Evolutionary conservation across 2,329 filamentous ascomycete species (phyloP), one percentile per base, ranked within the genome.

Genomic region (Parasarocladium wereldwijsianum): DNA sequence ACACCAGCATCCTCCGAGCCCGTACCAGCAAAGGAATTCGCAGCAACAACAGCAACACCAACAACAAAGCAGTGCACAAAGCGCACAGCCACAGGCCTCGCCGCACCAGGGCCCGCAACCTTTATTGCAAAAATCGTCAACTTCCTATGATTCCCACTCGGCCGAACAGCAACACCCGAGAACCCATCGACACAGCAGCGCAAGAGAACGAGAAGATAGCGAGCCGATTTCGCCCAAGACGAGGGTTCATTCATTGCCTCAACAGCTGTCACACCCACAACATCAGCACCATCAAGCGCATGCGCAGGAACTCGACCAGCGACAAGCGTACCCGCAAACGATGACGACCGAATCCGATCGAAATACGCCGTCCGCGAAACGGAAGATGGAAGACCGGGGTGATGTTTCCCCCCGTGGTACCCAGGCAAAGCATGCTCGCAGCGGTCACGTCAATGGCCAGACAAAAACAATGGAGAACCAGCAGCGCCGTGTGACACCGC

Each of bases 191-290:
- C 31, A 12, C 31, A 26, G 12, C 13, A 31, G 66, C 24, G 62
- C 64, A 28, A 64, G 64, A 38, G 76, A 83, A 32, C 68, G 77
- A 43, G 79, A 81, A 36, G 61, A 67, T 29, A 82, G 76, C 47
- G 51, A 78, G 31, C 86, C 79, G 44, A 71, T 87, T 29, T 87
- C 80, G 47, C 82, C 83, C 17, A 85, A 83, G 54, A 84, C 80
- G 20, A 63, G 68, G 38, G 57, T 76, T 11, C 17, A 32, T 12
- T 14, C 31, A 26, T 15, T 26, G 6, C 24, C 12, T 5, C 31
- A 26, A 10, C 24, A 16, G 8, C 31, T 25, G 13, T 17, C 17
- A 21, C 27, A 13, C 9, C 29, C 18, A 9, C 26, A 21, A 17
- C 32, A 32, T 11, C 30, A 22, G 12, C 31, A 32, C 18, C 18